Base-by-base conservation (phyloP, 164 flowering plant species). In the Liquidambar formosana region DNA sequence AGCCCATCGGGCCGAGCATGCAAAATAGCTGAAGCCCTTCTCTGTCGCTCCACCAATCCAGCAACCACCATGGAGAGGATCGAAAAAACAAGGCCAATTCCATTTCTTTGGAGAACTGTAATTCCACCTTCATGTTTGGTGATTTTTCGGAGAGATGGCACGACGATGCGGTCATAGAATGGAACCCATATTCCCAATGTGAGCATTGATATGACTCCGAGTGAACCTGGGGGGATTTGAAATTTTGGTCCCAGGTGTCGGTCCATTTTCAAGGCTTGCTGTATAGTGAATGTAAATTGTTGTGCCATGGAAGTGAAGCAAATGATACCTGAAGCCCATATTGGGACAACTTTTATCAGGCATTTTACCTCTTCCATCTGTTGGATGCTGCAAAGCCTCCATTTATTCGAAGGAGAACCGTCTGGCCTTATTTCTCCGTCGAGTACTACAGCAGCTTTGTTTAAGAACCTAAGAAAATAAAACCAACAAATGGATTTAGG, bases 221-320 rank as follows among this genome's bases (percentile, higher is more conserved):
- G 47, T 12, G 93, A 82, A 6, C 88, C 93, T 0, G 97, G 63
- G 0, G 97, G 97, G 75, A 91, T 75, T 61, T 88, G 72, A 65
- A 91, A 89, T 0, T 82, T 71, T 15, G 86, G 83, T 0, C 91
- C 88, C 0, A 91, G 63, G 73, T 85, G 91, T 1, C 93, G 75
- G 77, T 86, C 81, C 94, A 91, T 88, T 75, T 75, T 77, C n/a
- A 79, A 27, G 57, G 93, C 93, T 79, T 91, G 97, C 8, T 78
- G 71, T 0, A 89, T 72, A 1, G 85, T 82, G 78, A 88, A 89
- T 21, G 97, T 91, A 12, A 77, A 76, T 73, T 91, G 92, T 67
- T 89, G 94, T 13, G 70, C 67, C 47, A 89, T 79, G 58, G 92
- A 33, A 0, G 77, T 73, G 70, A 87, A 78, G 75, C 82, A 69